Evolutionary conservation across 441 rosid genomes (phyloP).

Genomic region (Aleurites moluccanus): DNA sequence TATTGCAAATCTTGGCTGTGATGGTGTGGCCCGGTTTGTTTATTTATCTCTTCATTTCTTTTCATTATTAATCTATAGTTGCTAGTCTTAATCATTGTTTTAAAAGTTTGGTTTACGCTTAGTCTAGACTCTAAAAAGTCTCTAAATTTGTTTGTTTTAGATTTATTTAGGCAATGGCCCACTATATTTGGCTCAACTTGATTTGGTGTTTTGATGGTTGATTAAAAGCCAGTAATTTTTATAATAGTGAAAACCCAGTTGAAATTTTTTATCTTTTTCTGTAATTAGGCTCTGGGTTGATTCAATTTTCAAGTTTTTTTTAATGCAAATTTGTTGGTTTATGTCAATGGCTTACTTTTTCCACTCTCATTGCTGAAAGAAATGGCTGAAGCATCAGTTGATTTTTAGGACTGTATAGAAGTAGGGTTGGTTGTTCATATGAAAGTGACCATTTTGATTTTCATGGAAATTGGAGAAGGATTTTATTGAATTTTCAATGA

Average conservation of each 20-base stretch:
- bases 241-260: constrained; percentile 18
- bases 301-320: not conserved
- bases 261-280: constrained; percentile 13
- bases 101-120: constrained; percentile 15
- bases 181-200: not conserved
- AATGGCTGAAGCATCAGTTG: constrained; percentile 26
- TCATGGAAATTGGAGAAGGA: constrained; percentile 13
- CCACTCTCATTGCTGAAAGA: constrained; percentile 22
- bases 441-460: constrained; percentile 42
- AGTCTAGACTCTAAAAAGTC: too few relatives aligned
- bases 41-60: constrained; percentile 2
- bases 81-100: constrained; percentile 30
- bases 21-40: constrained; percentile 13
- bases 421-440: constrained; percentile 10
- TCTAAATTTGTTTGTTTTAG: constrained; percentile 5
- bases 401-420: constrained; percentile 9
- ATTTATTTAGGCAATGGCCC: constrained; percentile 18
- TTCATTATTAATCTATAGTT: constrained; percentile 5
- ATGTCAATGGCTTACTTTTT: constrained; percentile 13
- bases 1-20: constrained; percentile 29
- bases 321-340: not conserved
- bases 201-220: constrained; percentile 9
- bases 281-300: constrained; percentile 17
- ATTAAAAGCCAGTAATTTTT: constrained; percentile 19
- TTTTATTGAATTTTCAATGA: constrained; percentile 26